A percentile compares a stretch with the other conserved stretches of the same genome.
phyloP scores from a whole-genome alignment of 371 early-diverging fungal species.

The Blakeslea trispora region DNA sequence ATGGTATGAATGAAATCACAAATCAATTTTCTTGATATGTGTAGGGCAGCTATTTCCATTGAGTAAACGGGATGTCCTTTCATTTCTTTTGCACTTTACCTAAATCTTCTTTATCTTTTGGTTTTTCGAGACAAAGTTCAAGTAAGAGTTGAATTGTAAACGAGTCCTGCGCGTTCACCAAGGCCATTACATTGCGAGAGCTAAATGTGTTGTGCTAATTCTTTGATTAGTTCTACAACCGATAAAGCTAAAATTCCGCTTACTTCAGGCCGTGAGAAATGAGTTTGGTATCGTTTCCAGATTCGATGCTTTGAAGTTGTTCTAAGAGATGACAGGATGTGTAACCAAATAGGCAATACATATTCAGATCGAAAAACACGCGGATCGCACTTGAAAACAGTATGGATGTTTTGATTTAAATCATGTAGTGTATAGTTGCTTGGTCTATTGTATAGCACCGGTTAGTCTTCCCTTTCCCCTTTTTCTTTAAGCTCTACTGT shows the following conservation, averaged over 20 bases:
- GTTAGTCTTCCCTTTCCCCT: no score
- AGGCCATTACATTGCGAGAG: conserved; percentile 50
- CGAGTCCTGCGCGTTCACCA: conserved; percentile 58
- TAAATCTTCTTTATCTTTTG: conserved; percentile 30
- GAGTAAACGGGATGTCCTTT: background rate
- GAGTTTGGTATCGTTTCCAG: conserved; percentile 44
- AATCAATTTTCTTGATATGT: conserved; percentile 42
- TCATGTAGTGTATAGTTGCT: conserved; percentile 38
- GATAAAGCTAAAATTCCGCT: background rate
- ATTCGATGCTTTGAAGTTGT: conserved; percentile 47
- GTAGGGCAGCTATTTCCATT: conserved; percentile 27
- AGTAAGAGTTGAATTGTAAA: conserved; percentile 54
- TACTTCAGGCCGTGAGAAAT: conserved; percentile 24
- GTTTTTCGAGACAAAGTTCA: conserved; percentile 37
- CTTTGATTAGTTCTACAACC: background rate
- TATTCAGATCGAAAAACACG: conserved; percentile 51
- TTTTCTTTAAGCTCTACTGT: background rate
- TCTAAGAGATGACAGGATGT: conserved; percentile 43
- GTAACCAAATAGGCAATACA: conserved; percentile 55
- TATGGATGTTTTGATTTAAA: conserved; percentile 52
- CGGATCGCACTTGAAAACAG: conserved; percentile 53
- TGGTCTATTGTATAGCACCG: background rate
- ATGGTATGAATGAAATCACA: conserved; percentile 59
- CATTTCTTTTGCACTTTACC: conserved; percentile 15
- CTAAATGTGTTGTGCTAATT: conserved; percentile 28